phyloP scores from a whole-genome alignment of 1,139 yeast species.

The Candida sp. region DNA sequence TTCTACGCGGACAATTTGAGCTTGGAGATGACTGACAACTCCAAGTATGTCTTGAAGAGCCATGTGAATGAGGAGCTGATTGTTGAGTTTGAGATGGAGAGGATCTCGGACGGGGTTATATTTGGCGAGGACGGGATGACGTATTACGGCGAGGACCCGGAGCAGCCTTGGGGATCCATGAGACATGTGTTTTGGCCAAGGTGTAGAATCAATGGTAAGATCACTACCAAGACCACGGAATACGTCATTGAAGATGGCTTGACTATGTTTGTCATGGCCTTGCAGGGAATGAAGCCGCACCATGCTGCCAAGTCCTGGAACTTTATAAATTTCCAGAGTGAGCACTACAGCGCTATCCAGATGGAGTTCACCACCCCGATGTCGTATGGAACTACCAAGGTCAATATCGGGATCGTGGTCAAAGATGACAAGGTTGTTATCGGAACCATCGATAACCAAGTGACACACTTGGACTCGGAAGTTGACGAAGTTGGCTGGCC shows the following conservation, averaged over 20 bases:
- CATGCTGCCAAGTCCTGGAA: slow-evolving; percentile 99
- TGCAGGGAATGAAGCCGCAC: slow-evolving; percentile 99
- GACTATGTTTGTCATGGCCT: slow-evolving; percentile 96
- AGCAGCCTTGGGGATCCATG: slow-evolving; percentile 97
- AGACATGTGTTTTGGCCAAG: slow-evolving; percentile 98
- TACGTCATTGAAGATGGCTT: slow-evolving; percentile 49
- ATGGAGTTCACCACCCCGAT: slow-evolving; percentile 98
- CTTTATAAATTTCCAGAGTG: slow-evolving; percentile 87
- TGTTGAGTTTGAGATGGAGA: slow-evolving; percentile 68
- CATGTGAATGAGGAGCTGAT: slow-evolving; percentile 70
- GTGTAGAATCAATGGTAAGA: slow-evolving; percentile 67
- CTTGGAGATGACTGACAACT: slow-evolving; percentile 61
- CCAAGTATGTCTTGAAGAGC: slow-evolving; percentile 63
- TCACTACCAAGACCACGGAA: slow-evolving; percentile 34
- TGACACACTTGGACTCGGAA: slow-evolving; percentile 61
- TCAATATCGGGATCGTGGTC: slow-evolving; percentile 78
- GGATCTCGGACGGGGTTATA: slow-evolving; percentile 81
- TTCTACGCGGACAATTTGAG: slow-evolving; percentile 77
- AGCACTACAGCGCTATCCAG: slow-evolving; percentile 71
- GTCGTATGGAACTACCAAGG: slow-evolving; percentile 83
- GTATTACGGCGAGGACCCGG: slow-evolving; percentile 79
- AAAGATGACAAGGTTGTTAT: slow-evolving; percentile 65
- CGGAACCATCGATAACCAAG: slow-evolving; percentile 69
- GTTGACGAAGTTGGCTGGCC: slow-evolving; percentile 88
- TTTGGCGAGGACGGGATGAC: slow-evolving; percentile 91